Base-by-base conservation (phyloP, 1,139 yeast species). In the Chernovozyma aurita region DNA sequence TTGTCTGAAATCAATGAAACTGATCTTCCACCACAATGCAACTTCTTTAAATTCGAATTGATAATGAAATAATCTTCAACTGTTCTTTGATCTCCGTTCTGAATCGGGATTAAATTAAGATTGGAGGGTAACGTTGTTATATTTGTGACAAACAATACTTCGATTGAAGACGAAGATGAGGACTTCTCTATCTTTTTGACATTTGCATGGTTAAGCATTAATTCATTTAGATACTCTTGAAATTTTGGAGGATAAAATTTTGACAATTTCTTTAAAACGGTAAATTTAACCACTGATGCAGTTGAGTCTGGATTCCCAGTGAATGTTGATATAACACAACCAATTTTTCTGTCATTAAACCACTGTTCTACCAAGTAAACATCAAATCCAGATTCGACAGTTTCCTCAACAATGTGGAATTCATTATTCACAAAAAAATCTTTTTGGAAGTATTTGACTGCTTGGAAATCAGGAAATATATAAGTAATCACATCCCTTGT, bases 301-400 rank as follows among this genome's bases (percentile, higher is more conserved):
- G 64, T 63, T 46, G 87, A 85, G 20, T 68, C 67, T 8, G 75
- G 58, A 51, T 87, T 85, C 2, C 97, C 97, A 0, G 97, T 90
- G 53, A 76, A 92, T 0, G 94, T 78, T 1, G 92, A 78, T 18
- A 90, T 82, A 6, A 85, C 71, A 0, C 82, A 70, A 25, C 86
- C 80, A 17, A 79, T 64, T 37, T 74, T 71, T 28, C 97, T 65
- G 39, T 80, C 80, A 30, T 83, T 73, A 3, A 85, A 82, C 97
- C 98, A 92, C 57, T 90, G 97, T 53, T 92, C 97, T 11, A 90
- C 95, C 33, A 92, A 67, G 52, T 92, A 92, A 20, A 85, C 74
- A 55, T 92, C 97, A 53, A 84, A 86, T 1, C 97, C 97, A 1
- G 65, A 49, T 4, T 79, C 65, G 14, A 61, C 61, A 1, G 78